phyloP scores from a whole-genome alignment of 169 alveolate genomes.

The Eimeria maxima region DNA sequence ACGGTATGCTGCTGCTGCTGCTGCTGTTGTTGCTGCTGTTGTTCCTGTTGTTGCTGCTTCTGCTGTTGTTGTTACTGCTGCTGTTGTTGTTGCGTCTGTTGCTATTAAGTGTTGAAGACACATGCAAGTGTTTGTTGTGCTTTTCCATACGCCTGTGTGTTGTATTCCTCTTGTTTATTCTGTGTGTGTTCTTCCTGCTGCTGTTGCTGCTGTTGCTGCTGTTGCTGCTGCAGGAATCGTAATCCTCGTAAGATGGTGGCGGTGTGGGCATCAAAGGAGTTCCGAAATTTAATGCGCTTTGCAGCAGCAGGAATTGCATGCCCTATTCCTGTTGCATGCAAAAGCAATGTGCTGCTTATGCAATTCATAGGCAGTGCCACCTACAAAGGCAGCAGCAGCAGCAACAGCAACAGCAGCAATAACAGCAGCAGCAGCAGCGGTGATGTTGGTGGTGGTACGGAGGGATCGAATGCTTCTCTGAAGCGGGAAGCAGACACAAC shows the following conservation, averaged over 20 bases:
- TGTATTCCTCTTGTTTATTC: neutral
- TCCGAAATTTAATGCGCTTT: conserved; percentile 97
- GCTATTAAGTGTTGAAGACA: neutral
- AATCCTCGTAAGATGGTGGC: conserved; percentile 99
- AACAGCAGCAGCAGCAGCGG: conserved; percentile 23
- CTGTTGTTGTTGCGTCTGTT: conserved; percentile 91
- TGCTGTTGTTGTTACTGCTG: conserved; percentile 92
- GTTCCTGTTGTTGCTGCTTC: conserved; percentile 89
- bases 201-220: conserved; percentile 89
- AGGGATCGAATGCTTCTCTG: neutral
- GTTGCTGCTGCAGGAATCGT: conserved; percentile 91
- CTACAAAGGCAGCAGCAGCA: neutral
- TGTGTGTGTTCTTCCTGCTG: neutral
- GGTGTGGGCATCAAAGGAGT: conserved; percentile 99
- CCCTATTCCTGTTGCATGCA: conserved; percentile 88
- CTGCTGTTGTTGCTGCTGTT: conserved; percentile 93
- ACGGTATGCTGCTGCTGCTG: conserved; percentile 83
- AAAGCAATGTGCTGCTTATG: conserved; percentile 98
- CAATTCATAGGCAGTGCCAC: conserved; percentile 94
- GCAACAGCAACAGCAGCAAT: conserved; percentile 52
- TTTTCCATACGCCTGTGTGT: neutral
- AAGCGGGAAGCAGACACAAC: neutral
- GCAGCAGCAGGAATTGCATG: conserved; percentile 89
- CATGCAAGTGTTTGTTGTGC: neutral
- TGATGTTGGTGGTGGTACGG: neutral